Evolutionary conservation across 495 filamentous ascomycete genomes (phyloP).

Genomic region (Halenospora varia): DNA sequence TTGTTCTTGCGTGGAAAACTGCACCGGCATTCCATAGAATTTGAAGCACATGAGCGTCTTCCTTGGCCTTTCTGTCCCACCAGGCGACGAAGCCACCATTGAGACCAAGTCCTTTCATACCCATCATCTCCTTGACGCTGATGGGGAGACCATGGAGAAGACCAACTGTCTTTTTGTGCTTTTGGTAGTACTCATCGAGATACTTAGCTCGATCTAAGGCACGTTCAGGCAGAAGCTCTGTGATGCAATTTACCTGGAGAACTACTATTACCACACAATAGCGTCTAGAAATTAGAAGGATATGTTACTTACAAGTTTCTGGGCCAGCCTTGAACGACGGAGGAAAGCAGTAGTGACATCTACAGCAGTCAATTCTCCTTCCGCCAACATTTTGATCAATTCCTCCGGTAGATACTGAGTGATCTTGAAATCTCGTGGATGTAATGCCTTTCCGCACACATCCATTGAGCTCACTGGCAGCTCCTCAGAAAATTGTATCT

Average conservation of each 20-base stretch:
- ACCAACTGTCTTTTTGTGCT: constrained; percentile 44
- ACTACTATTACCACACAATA: too few species aligned
- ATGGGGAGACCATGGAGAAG: constrained; percentile 67
- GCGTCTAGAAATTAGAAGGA: too few species aligned
- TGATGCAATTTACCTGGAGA: constrained; percentile 54
- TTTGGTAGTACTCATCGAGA: constrained; percentile 53
- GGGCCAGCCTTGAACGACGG: constrained; percentile 53
- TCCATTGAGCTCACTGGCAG: background rate
- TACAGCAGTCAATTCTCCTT: constrained; percentile 35
- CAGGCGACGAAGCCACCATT: constrained; percentile 45
- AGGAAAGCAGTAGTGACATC: constrained; percentile 53
- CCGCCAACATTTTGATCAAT: constrained; percentile 39
- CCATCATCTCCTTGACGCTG: constrained; percentile 63
- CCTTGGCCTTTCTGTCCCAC: constrained; percentile 32
- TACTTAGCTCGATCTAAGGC: constrained; percentile 54
- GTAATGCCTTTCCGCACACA: background rate
- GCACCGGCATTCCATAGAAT: constrained; percentile 41
- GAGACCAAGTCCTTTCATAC: constrained; percentile 46
- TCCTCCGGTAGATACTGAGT: constrained; percentile 41
- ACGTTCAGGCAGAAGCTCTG: constrained; percentile 58
- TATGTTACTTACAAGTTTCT: constrained; percentile 24
- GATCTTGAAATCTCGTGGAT: constrained; percentile 25
- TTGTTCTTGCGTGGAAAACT: constrained; percentile 52
- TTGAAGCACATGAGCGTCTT: constrained; percentile 42
- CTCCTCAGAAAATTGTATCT: background rate